Evolutionary conservation across 83 land plant genomes (phyloP).

Genomic region (Picea abies): DNA sequence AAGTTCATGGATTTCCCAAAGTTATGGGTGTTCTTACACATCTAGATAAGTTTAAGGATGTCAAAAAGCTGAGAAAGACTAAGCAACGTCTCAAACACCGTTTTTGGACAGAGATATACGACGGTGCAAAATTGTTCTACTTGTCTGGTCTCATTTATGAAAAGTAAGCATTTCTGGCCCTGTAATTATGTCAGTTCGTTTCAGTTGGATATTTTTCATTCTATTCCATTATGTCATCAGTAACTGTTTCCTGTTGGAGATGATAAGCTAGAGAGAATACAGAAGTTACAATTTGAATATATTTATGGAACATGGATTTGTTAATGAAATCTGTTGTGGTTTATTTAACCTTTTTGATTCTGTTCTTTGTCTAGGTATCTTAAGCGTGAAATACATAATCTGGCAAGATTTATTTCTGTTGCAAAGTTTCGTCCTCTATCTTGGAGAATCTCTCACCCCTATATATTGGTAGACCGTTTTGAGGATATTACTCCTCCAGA

Average conservation of each 20-base stretch:
- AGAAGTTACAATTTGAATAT: neutral
- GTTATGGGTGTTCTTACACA: conserved; percentile 99
- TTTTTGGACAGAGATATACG: conserved; percentile 95
- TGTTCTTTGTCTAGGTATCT: conserved; percentile 59
- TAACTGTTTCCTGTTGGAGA: neutral
- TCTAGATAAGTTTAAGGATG: conserved; percentile 93
- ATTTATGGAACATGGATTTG: neutral
- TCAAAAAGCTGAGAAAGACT: conserved; percentile 86
- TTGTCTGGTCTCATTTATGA: conserved; percentile 95
- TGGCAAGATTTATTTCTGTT: conserved; percentile 96
- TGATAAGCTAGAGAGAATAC: neutral
- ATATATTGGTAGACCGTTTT: conserved; percentile 92
- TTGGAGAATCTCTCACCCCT: conserved; percentile 91
- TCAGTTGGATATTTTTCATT: neutral
- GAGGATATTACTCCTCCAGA: conserved; percentile 98
- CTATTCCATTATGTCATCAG: neutral
- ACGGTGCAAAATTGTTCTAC: conserved; percentile 96
- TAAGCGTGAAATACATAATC: conserved; percentile 94
- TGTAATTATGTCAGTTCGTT: neutral
- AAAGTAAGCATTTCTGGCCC: conserved; percentile 63
- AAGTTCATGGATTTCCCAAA: conserved; percentile 93
- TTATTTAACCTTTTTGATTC: neutral
- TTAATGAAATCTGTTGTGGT: neutral
- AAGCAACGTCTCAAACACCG: conserved; percentile 97
- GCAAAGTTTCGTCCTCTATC: conserved; percentile 87